Evolutionary conservation across 2,329 filamentous ascomycete genomes (phyloP), one percentile per base, ranked within the genome.

Genomic region (Ampelomyces quisqualis): DNA sequence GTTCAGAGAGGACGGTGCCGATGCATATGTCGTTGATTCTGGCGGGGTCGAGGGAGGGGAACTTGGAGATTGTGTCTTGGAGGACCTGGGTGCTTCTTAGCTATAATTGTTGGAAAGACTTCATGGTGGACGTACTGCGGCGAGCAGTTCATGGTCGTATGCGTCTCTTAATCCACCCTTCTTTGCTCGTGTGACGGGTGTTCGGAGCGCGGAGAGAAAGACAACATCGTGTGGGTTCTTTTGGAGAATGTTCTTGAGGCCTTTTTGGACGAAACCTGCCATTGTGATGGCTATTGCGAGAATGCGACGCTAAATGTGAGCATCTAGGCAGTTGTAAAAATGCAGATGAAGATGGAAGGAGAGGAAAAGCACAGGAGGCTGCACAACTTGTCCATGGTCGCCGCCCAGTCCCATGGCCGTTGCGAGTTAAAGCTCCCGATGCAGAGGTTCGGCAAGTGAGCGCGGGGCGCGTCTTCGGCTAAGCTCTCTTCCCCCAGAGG

Each of bases 151-250:
- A 69, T 96, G 90, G 11, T 93, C 90, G 72, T 91, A 90, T 34
- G 90, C 85, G 66, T 95, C 87, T 69, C 88, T 88, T 61, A 96
- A 82, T 13, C 80, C 79, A 60, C 90, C 90, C 62, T 88, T 88
- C 74, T 89, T 85, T 27, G 89, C 82, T 50, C 88, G 82, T 45
- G 86, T 91, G 51, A 96, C 79, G 27, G 90, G 87, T 6, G 90
- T 96, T 55, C 90, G 88, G 27, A 95, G 79, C n/a, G 90, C 83
- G 14, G 90, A 94, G 57, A 95, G 82, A 65, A 96, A 86, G 58
- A 96, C 88, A 28, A 89, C 80, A 72, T 96, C 90, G 51, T 83
- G 80, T 27, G 89, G 85, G 17, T 82, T 68, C 70, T 93, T 95
- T 60, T 83, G 72, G 45, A 95, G 82, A 55, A 95, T 82, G 61